Evolutionary conservation across 192 early-diverging fungal genomes (phyloP).

Genomic region (Diversispora epigaea): DNA sequence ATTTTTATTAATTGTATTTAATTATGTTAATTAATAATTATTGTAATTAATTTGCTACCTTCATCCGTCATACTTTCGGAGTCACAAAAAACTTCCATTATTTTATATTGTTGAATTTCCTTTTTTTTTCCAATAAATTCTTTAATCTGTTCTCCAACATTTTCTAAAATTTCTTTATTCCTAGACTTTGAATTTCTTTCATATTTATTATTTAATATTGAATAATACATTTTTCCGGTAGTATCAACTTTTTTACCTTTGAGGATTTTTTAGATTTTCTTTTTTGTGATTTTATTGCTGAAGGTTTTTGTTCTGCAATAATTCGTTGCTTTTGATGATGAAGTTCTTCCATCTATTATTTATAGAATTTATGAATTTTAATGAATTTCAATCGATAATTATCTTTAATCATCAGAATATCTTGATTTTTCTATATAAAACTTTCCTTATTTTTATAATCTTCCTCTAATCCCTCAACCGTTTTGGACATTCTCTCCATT

Average conservation of each 20-base stretch:
- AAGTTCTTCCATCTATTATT: background rate
- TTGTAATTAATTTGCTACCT: background rate
- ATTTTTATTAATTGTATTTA: background rate
- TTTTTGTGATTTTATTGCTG: background rate
- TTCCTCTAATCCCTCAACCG: background rate
- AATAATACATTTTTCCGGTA: background rate
- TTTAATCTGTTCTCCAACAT: conserved; percentile 1
- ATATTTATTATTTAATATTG: background rate
- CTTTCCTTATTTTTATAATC: background rate
- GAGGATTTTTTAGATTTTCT: too few relatives aligned
- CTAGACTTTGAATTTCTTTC: background rate
- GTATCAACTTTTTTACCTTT: background rate
- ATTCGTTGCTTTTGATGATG: background rate
- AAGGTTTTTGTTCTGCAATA: background rate
- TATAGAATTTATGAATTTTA: background rate
- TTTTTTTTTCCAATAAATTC: background rate
- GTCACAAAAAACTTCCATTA: background rate
- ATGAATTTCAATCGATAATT: background rate
- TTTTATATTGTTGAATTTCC: background rate
- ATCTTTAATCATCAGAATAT: background rate
- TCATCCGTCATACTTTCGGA: background rate
- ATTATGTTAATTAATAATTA: too few relatives aligned
- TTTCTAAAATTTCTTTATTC: background rate
- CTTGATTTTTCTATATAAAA: background rate
- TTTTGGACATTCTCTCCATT: conserved; percentile 1